These are phyloP conservation scores for Cryptococcus floricola DNA, from an alignment of 1,284 basidiomycete species.

Conservation along the genomic window DNA sequence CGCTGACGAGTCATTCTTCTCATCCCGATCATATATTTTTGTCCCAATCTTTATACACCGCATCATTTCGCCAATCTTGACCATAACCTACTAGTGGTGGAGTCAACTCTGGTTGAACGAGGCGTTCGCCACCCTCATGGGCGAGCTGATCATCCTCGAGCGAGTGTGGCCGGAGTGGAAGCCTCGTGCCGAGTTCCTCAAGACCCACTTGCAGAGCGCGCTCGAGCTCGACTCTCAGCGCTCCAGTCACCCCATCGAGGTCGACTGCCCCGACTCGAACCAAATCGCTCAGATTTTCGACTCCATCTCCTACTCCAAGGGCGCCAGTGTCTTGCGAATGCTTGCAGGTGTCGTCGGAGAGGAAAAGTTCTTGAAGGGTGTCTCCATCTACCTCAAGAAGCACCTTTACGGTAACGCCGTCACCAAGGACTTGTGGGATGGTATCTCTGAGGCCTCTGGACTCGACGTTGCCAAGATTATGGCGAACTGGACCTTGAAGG, in stretches of 20 bases:
- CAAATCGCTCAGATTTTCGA: conserved; percentile 89
- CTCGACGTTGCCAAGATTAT: conserved; percentile 77
- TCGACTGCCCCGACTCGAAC: conserved; percentile 81
- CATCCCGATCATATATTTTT: no score
- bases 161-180: conserved; percentile 57
- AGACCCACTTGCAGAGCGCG: conserved; percentile 57
- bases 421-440: conserved; percentile 85
- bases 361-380: conserved; percentile 79
- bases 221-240: conserved; percentile 80
- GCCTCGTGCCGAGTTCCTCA: conserved; percentile 55
- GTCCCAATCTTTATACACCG: no score
- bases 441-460: conserved; percentile 74
- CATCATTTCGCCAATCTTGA: no score
- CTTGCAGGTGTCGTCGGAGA: conserved; percentile 83
- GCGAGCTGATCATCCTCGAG: conserved; percentile 86
- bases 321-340: conserved; percentile 86
- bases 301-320: conserved; percentile 78
- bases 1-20: no score
- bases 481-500: conserved; percentile 88
- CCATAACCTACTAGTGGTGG: conserved; percentile 62
- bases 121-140: conserved; percentile 83
- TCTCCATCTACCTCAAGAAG: conserved; percentile 88
- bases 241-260: conserved; percentile 93
- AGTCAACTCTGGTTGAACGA: conserved; percentile 68
- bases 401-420: conserved; percentile 78